phyloP scores from a whole-genome alignment of 768 basidiomycete genomes.

The Rhodocollybia butyracea region DNA sequence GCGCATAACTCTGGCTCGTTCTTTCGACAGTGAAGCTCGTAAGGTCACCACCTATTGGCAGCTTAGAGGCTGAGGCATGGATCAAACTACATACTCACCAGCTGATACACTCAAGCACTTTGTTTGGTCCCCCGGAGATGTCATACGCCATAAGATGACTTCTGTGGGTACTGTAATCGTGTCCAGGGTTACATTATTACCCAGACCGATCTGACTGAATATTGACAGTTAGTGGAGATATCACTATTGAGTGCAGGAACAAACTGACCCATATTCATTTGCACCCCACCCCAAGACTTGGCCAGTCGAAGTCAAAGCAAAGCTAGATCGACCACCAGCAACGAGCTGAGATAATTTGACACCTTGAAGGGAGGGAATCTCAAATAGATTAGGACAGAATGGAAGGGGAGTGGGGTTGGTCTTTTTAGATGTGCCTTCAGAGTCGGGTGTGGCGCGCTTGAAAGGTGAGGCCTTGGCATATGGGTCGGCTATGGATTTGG shows the following conservation, averaged over 20 bases:
- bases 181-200: conserved; percentile 56
- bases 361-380: conserved; percentile 70
- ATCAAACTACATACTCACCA: conserved; percentile 31
- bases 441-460: conserved; percentile 28
- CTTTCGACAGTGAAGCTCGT: conserved; percentile 75
- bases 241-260: background rate
- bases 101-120: conserved; percentile 66
- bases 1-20: conserved; percentile 8
- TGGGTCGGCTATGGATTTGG: conserved; percentile 52
- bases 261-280: conserved; percentile 73
- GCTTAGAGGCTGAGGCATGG: background rate
- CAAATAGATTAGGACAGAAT: conserved; percentile 70
- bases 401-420: conserved; percentile 40
- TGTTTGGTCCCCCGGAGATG: conserved; percentile 45
- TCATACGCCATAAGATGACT: conserved; percentile 64
- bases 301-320: conserved; percentile 62
- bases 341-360: conserved; percentile 66
- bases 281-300: conserved; percentile 87
- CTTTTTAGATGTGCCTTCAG: conserved; percentile 26
- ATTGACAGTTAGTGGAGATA: background rate
- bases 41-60: conserved; percentile 61
- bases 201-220: conserved; percentile 77
- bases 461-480: conserved; percentile 43
- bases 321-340: conserved; percentile 71
- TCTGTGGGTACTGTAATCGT: conserved; percentile 83